phyloP scores from a whole-genome alignment of 768 basidiomycete genomes.

The Leccinum arenicola region DNA sequence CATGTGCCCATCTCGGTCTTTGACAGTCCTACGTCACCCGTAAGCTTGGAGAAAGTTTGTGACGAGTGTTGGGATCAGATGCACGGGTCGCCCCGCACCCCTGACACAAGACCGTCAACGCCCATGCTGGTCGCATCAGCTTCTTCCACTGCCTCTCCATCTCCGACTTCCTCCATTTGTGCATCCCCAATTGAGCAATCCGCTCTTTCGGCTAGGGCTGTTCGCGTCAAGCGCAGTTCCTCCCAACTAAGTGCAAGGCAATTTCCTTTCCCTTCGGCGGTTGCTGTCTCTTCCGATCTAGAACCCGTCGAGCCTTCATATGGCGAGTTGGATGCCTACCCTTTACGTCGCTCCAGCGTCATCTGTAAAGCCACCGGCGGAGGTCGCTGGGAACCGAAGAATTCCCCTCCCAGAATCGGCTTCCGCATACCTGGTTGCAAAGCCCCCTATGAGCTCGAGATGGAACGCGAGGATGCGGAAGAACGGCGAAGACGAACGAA shows the following conservation, averaged over 20 bases:
- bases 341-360: slow-evolving; percentile 59
- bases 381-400: slow-evolving; percentile 77
- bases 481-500: slow-evolving; percentile 49
- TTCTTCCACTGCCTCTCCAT: slow-evolving; percentile 31
- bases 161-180: slow-evolving; percentile 34
- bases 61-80: slow-evolving; percentile 77
- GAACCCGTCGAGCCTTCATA: slow-evolving; percentile 45
- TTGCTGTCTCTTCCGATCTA: slow-evolving; percentile 23
- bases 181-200: slow-evolving; percentile 32
- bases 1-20: slow-evolving; percentile 57
- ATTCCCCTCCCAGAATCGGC: slow-evolving; percentile 37
- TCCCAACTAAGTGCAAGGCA: slow-evolving; percentile 29
- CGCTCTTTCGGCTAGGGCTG: slow-evolving; percentile 14
- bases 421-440: slow-evolving; percentile 65
- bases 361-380: slow-evolving; percentile 80
- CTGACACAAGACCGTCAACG: slow-evolving; percentile 36
- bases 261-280: slow-evolving; percentile 25
- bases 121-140: slow-evolving; percentile 36
- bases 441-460: slow-evolving; percentile 63
- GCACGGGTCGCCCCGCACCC: slow-evolving; percentile 50
- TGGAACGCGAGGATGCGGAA: slow-evolving; percentile 64
- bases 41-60: slow-evolving; percentile 63
- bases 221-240: slow-evolving; percentile 25
- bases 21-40: slow-evolving; percentile 58
- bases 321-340: slow-evolving; percentile 74